Evolutionary conservation across 2,329 filamentous ascomycete species (phyloP), one percentile per base, ranked within the genome.

Genomic region (Epicoccum nigrum): DNA sequence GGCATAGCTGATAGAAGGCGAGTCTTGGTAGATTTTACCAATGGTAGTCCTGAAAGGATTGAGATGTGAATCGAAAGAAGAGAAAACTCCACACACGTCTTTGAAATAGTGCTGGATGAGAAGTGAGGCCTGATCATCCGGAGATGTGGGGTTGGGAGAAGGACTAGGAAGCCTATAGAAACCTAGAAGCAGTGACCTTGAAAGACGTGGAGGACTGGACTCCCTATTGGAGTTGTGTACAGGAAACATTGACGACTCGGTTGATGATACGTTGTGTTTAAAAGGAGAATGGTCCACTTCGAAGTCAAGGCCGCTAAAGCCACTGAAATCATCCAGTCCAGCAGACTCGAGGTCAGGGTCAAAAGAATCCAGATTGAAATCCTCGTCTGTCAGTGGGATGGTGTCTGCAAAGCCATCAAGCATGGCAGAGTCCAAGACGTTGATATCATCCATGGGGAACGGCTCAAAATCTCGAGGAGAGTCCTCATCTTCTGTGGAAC

Each of bases 21-120:
- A 84, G n/a, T 78, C 79, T 32, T 81, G 76, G 78, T 83, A 86
- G 2, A 85, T 74, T 17, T 79, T 79, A 4, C 78, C 79, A 11
- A 86, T 81, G 0, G 83, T 82, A 1, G 79, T 81, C 30, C 84
- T 75, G 57, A 86, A 86, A 0, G 83, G 83, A 58, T 86, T 87
- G 58, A 85, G 76, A 11, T 78, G 74, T 16, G 83, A 85, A 65
- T 86, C 84, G 59, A 85, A 87, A 51, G 81, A 84, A n/a, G 84
- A 86, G 65, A 84, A 86, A 8, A 86, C 70, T 3, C 77, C 79
- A 40, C 82, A 84, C 3, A 86, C 82, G 52, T 85, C 82, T 59
- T 82, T 81, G 71, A 86, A 86, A 59, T 86, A 86, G 58, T 86
- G 84, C 39, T 85, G 82, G 8, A 86, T 80, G 13, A 86, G 72